These are phyloP conservation scores for Fusarium sp. DNA, from an alignment of 2,329 filamentous ascomycete species.

Conservation along the genomic window DNA sequence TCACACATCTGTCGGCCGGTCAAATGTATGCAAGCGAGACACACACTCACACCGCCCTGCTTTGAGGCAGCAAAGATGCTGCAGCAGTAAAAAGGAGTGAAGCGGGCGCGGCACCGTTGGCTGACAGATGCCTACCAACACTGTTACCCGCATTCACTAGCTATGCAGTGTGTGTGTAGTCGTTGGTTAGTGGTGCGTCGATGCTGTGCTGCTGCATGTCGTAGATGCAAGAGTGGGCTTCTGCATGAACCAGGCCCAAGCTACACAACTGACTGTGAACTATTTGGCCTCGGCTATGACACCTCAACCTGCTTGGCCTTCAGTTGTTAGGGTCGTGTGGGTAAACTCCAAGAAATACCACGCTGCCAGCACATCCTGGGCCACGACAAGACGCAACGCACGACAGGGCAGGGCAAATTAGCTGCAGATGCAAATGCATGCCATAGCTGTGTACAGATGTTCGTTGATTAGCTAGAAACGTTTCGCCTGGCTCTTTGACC, in stretches of 20 bases:
- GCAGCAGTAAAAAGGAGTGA: conserved; percentile 39
- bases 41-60: conserved; percentile 41
- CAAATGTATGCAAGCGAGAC: conserved; percentile 36
- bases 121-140: conserved; percentile 36
- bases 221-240: conserved; percentile 42
- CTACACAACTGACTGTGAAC: conserved; percentile 31
- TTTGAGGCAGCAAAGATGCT: conserved; percentile 35
- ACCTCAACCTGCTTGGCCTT: conserved; percentile 15
- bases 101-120: conserved; percentile 42
- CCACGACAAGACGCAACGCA: conserved; percentile 29
- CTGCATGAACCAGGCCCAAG: conserved; percentile 46
- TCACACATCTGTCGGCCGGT: conserved; percentile 35
- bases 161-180: conserved; percentile 32
- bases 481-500: conserved; percentile 23
- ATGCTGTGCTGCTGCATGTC: conserved; percentile 42
- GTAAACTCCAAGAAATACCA: conserved; percentile 17
- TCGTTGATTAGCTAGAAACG: conserved; percentile 39
- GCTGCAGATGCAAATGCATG: conserved; percentile 49
- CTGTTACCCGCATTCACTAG: conserved; percentile 36
- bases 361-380: conserved; percentile 41
- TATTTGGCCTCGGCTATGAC: conserved; percentile 22
- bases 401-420: conserved; percentile 42
- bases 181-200: conserved; percentile 35
- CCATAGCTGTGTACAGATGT: conserved; percentile 45
- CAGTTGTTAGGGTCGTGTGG: conserved; percentile 18